A percentile compares a stretch with the other conserved stretches of the same genome.
Evolutionary conservation across 306 rosid genomes (phyloP).

Genomic region (Pterocarpus santalinus): DNA sequence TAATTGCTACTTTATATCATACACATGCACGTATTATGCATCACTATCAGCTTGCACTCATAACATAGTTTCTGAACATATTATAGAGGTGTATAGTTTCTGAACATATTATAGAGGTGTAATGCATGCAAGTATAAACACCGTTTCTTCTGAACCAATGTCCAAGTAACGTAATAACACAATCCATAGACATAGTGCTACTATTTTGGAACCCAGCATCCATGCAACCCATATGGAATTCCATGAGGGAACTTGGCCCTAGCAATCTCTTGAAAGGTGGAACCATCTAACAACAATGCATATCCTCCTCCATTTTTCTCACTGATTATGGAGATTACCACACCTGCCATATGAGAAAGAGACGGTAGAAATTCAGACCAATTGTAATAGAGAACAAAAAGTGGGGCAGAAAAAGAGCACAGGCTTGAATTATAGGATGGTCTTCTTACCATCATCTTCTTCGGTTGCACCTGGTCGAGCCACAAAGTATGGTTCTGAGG

Average conservation of each 20-base stretch:
- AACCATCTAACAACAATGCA: conserved; percentile 84
- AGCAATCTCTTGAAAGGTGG: conserved; percentile 86
- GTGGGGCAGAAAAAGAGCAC: neutral
- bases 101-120: conserved; percentile 1
- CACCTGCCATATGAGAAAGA: conserved; percentile 60
- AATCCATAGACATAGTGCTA: conserved; percentile 12
- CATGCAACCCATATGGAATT: conserved; percentile 94
- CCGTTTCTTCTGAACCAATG: neutral
- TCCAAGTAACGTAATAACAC: neutral
- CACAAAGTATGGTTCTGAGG: conserved; percentile 93
- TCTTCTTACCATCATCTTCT: conserved; percentile 85
- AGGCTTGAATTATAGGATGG: neutral
- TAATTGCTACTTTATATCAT: conserved; percentile 28
- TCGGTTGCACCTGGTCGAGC: conserved; percentile 90
- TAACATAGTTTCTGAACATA: neutral
- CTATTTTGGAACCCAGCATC: conserved; percentile 88
- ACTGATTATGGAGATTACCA: conserved; percentile 87
- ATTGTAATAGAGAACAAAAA: conserved; percentile 17
- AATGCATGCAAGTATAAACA: conserved; percentile 32
- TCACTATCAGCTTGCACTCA: conserved; percentile 21
- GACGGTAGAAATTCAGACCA: conserved; percentile 15
- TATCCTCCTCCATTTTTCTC: conserved; percentile 80
- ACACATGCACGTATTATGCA: conserved; percentile 13
- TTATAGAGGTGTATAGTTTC: neutral
- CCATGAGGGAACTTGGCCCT: conserved; percentile 94